Evolutionary conservation across 352 stramenopile species (phyloP).

Genomic region (Phytophthora pseudosyringae): DNA sequence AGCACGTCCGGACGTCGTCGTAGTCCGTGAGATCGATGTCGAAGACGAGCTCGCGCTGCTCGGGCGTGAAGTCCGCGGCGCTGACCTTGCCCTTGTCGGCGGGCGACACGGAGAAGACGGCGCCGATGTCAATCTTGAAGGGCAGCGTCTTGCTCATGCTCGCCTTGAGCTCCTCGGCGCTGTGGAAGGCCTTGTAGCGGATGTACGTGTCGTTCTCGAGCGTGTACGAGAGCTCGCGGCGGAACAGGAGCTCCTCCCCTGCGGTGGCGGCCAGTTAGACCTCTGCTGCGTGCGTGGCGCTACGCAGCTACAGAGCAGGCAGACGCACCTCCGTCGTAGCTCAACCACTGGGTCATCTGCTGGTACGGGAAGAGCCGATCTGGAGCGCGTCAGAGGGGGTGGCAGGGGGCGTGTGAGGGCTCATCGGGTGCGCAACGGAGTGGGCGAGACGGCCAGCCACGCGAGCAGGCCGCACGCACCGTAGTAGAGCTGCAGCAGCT

Average conservation of each 20-base stretch:
- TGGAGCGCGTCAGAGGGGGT: constrained; percentile 21
- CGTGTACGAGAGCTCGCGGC: constrained; percentile 98
- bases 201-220: constrained; percentile 99
- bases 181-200: constrained; percentile 96
- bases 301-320: background rate
- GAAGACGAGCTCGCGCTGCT: constrained; percentile 98
- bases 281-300: background rate
- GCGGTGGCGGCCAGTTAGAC: constrained; percentile 2
- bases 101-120: constrained; percentile 93
- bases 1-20: constrained; percentile 98
- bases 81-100: constrained; percentile 90
- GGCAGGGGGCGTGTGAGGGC: background rate
- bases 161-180: constrained; percentile 84
- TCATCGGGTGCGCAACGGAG: constrained; percentile 1
- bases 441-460: background rate
- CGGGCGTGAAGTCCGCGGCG: constrained; percentile 87
- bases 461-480: constrained; percentile 33
- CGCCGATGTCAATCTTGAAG: constrained; percentile 99
- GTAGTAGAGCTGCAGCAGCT: constrained; percentile 90
- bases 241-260: constrained; percentile 85
- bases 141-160: constrained; percentile 94
- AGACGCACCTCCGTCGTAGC: constrained; percentile 74
- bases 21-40: constrained; percentile 99
- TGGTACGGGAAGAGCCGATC: constrained; percentile 89
- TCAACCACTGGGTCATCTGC: constrained; percentile 85